A percentile compares a stretch with the other conserved stretches of the same genome.
Conservation (phyloP, 306 rosid genomes). For the peach (Prunus persica) region Prunus_persica_NCBIv2 NC_034014.1:27967501-27968000, state of each 20-base stretch:
- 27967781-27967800: slow-evolving; percentile 7
- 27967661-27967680: slow-evolving; percentile 84
- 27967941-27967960: neutral
- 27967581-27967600: slow-evolving; percentile 11
- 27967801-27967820: neutral
- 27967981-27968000: neutral
- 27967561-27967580: slow-evolving; percentile 10
- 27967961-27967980: neutral
- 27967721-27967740: slow-evolving; percentile 79
- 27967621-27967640: slow-evolving; percentile 95
- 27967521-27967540: slow-evolving; percentile 81
- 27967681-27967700: slow-evolving; percentile 69
- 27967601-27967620: slow-evolving; percentile 21
- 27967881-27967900: neutral
- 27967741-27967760: slow-evolving; percentile 34
- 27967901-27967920: neutral
- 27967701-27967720: slow-evolving; percentile 73
- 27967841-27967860: neutral
- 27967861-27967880: neutral
- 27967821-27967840: neutral
- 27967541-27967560: slow-evolving; percentile 33
- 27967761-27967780: slow-evolving; percentile 17
- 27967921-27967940: neutral
- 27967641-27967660: slow-evolving; percentile 88
- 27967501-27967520: slow-evolving; percentile 76